A percentile compares a stretch with the other conserved stretches of the same genome.
phyloP scores from a whole-genome alignment of 257 asterid genomes.

The Nicotiana knightiana region DNA sequence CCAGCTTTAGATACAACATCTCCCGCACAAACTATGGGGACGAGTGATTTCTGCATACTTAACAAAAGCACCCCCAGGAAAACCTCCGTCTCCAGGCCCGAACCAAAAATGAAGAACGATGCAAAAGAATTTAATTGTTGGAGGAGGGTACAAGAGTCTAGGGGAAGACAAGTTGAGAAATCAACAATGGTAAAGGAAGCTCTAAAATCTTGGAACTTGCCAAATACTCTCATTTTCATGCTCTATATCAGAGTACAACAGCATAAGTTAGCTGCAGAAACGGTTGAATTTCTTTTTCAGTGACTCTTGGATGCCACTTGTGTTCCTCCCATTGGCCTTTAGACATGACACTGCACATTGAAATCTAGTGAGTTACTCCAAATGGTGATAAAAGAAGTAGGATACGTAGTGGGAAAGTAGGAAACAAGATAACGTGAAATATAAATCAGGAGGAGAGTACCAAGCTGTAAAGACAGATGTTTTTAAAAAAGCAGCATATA shows the following conservation, averaged over 20 bases:
- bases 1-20: background rate
- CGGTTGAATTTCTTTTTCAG: background rate
- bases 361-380: background rate
- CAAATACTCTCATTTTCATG: background rate
- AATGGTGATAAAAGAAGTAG: background rate
- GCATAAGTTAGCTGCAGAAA: background rate
- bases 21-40: background rate
- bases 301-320: background rate
- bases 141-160: background rate
- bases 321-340: background rate
- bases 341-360: slow-evolving; percentile 4
- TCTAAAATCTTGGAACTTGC: background rate
- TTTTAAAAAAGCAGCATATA: background rate
- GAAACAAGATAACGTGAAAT: background rate
- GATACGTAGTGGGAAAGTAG: background rate
- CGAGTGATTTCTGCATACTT: background rate
- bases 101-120: background rate
- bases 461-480: background rate
- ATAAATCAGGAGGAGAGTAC: background rate
- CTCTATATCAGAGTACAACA: background rate
- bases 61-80: background rate
- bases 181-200: background rate
- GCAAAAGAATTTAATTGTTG: background rate
- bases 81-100: background rate
- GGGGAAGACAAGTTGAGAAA: background rate